These are phyloP conservation scores for Pythium aquatile DNA, from an alignment of 352 stramenopile genomes.

Conservation along the genomic window DNA sequence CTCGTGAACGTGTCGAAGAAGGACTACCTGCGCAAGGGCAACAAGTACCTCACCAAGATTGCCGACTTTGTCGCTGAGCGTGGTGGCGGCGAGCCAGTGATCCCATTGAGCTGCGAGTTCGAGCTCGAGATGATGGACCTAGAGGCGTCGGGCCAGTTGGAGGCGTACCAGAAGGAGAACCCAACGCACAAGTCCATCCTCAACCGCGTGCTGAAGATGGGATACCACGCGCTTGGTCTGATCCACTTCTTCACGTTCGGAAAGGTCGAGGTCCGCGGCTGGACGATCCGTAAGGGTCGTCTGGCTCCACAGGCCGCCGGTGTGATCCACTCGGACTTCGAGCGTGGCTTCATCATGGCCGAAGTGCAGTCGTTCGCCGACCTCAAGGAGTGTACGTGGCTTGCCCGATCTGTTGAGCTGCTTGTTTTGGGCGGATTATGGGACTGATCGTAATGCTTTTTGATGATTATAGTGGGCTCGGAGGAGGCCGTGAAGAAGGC, in stretches of 20 bases:
- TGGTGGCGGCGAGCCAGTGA: slow-evolving; percentile 94
- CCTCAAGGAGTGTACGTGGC: slow-evolving; percentile 82
- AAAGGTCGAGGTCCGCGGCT: slow-evolving; percentile 98
- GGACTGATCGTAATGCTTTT: neutral
- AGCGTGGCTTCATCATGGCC: slow-evolving; percentile 99
- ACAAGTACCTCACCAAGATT: slow-evolving; percentile 98
- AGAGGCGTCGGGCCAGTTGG: slow-evolving; percentile 53
- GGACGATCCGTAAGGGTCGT: slow-evolving; percentile 98
- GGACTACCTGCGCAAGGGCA: slow-evolving; percentile 98
- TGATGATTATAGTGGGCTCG: slow-evolving; percentile 50
- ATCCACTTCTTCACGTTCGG: slow-evolving; percentile 99
- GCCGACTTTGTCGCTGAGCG: slow-evolving; percentile 95
- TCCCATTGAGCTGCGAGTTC: slow-evolving; percentile 85
- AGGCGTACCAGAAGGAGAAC: slow-evolving; percentile 80
- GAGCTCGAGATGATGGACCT: slow-evolving; percentile 93
- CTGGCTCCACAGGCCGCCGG: slow-evolving; percentile 97
- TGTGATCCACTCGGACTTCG: slow-evolving; percentile 99
- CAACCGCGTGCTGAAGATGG: slow-evolving; percentile 97
- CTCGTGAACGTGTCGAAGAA: slow-evolving; percentile 99
- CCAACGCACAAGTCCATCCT: slow-evolving; percentile 90
- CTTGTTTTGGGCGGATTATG: no score
- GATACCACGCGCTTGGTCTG: slow-evolving; percentile 97
- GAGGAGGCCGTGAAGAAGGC: slow-evolving; percentile 90
- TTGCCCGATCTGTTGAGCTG: neutral
- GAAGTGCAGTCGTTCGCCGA: slow-evolving; percentile 88